Evolutionary conservation across 352 stramenopile species (phyloP).

Genomic region (Pythium sukuiense): DNA sequence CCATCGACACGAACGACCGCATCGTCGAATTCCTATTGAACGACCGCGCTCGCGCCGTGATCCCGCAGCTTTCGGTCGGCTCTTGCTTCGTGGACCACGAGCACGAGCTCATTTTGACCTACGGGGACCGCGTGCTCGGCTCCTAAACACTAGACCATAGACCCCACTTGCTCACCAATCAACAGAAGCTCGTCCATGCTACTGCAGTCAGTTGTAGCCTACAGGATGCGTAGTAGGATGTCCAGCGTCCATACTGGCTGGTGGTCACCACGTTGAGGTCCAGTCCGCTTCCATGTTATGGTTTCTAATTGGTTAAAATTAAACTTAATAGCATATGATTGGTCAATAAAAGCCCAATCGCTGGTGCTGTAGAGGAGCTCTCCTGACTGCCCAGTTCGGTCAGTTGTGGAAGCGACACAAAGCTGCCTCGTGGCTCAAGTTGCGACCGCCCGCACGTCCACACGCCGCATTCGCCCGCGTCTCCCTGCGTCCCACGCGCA

Average conservation of each 20-base stretch:
- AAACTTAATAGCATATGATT: background rate
- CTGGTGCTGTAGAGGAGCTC: background rate
- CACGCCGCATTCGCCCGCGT: background rate
- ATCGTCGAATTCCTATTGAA: slow-evolving; percentile 71
- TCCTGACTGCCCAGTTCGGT: slow-evolving; percentile 25
- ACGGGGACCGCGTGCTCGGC: slow-evolving; percentile 64
- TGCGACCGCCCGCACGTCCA: slow-evolving; percentile 15
- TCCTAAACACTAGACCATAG: background rate
- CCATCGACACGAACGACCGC: slow-evolving; percentile 37
- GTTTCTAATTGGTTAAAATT: too few species aligned
- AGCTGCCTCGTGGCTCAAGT: slow-evolving; percentile 10
- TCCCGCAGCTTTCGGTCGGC: slow-evolving; percentile 65
- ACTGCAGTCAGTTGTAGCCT: too few species aligned
- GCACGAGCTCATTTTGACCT: slow-evolving; percentile 71
- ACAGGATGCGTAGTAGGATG: too few species aligned
- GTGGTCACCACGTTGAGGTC: too few species aligned
- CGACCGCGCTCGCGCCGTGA: slow-evolving; percentile 45
- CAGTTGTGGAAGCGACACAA: slow-evolving; percentile 25
- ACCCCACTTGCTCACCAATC: too few species aligned
- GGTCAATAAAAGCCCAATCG: slow-evolving; percentile 8
- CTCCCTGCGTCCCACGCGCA: background rate
- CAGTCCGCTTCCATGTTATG: too few species aligned
- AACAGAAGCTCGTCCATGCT: too few species aligned
- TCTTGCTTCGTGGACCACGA: slow-evolving; percentile 64
- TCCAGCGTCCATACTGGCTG: background rate